Conservation (phyloP, 805 yeast species). For the Kodamaea restingae region DNA sequence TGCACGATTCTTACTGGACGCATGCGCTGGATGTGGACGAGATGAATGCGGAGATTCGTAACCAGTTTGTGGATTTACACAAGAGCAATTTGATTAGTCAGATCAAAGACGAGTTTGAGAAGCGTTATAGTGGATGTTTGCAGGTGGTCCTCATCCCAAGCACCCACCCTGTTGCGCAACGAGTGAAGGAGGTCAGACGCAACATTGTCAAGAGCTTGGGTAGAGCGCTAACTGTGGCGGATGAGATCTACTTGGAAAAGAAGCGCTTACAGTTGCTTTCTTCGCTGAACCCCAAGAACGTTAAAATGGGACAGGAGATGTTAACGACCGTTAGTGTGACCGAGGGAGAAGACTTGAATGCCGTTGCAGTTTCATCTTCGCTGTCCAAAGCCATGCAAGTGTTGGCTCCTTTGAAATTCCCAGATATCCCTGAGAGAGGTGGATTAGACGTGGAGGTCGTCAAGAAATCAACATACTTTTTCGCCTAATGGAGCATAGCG, state of each 20-base stretch:
- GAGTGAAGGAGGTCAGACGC: conserved; percentile 47
- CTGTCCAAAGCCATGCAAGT: conserved; percentile 35
- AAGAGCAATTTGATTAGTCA: conserved; percentile 65
- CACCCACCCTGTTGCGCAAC: conserved; percentile 46
- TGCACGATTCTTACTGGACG: conserved; percentile 98
- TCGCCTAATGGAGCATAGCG: conserved; percentile 35
- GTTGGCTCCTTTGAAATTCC: conserved; percentile 65
- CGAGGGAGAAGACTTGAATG: conserved; percentile 26
- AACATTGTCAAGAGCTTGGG: conserved; percentile 47
- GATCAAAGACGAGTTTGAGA: conserved; percentile 73
- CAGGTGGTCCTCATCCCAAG: conserved; percentile 55
- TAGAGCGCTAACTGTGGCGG: conserved; percentile 57
- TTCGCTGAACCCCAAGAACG: conserved; percentile 48
- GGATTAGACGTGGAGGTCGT: conserved; percentile 75
- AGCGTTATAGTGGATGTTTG: conserved; percentile 70
- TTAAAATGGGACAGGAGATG: conserved; percentile 49
- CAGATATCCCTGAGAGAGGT: conserved; percentile 75
- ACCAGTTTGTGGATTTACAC: conserved; percentile 76
- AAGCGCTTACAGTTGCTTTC: conserved; percentile 52
- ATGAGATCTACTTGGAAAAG: conserved; percentile 71
- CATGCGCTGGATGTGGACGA: conserved; percentile 79
- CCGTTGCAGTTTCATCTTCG: conserved; percentile 20
- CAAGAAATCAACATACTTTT: conserved; percentile 75
- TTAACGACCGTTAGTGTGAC: conserved; percentile 68
- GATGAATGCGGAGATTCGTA: conserved; percentile 69